Percentiles rank a stretch among this genome's conserved stretches.
Conservation (phyloP, 2,329 filamentous ascomycete species). For the Diaporthe humulicola region DNA sequence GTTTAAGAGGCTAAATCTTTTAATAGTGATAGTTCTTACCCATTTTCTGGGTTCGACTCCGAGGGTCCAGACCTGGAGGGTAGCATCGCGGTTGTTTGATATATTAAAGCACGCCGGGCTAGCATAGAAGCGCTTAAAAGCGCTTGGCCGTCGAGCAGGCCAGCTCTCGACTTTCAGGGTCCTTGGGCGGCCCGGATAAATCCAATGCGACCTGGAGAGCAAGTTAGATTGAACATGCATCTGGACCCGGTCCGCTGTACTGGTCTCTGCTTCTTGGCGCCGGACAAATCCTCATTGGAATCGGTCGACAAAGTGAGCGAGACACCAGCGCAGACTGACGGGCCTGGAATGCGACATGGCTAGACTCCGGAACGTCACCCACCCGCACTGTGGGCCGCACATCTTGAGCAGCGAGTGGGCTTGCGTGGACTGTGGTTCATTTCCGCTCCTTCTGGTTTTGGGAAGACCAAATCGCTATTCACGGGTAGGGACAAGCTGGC, state of each 20-base stretch:
- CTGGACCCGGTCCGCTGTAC: conserved; percentile 4
- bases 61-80: conserved; percentile 18
- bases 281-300: neutral
- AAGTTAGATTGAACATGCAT: conserved; percentile 11
- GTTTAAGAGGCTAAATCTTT: conserved; percentile 31
- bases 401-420: neutral
- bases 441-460: too few relatives aligned
- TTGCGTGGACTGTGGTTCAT: neutral
- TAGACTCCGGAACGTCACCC: neutral
- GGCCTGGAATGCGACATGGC: neutral
- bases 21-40: conserved; percentile 28
- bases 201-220: conserved; percentile 5
- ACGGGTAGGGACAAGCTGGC: neutral
- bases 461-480: neutral
- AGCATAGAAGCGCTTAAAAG: conserved; percentile 27
- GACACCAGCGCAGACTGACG: neutral
- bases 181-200: conserved; percentile 30
- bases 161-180: conserved; percentile 5
- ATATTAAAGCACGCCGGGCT: conserved; percentile 26
- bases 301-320: neutral
- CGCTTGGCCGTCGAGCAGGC: conserved; percentile 12
- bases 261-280: conserved; percentile 21
- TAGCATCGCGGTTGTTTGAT: conserved; percentile 23
- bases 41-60: conserved; percentile 26
- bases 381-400: too few relatives aligned